Percentiles rank a stretch among this genome's conserved stretches.
Evolutionary conservation across 2,329 filamentous ascomycete genomes (phyloP).

Genomic region (Zymoseptoria brevis): DNA sequence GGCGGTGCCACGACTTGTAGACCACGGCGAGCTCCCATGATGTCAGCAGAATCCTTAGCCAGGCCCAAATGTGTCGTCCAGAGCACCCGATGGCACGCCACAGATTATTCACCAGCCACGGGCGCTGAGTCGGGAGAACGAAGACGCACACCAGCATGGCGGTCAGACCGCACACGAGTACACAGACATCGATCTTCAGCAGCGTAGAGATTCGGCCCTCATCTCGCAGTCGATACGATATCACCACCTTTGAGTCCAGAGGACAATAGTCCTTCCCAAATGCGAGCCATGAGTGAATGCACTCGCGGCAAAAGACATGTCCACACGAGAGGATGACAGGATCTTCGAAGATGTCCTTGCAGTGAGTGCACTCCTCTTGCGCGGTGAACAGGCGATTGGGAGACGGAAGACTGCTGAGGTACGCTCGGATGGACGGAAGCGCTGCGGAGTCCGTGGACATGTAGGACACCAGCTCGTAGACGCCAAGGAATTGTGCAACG

Average conservation of each 20-base stretch:
- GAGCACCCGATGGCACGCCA: no score
- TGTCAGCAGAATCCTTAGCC: no score
- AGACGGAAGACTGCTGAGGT: neutral
- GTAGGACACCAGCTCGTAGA: neutral
- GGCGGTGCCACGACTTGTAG: no score
- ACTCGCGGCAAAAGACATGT: neutral
- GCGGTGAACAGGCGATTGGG: neutral
- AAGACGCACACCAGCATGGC: no score
- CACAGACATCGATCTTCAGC: neutral
- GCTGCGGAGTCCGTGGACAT: neutral
- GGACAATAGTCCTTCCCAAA: neutral
- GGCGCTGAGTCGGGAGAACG: no score
- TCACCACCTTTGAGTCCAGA: neutral
- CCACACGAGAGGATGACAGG: neutral
- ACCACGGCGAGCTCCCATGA: no score
- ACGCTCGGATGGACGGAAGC: neutral
- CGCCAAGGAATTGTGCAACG: neutral
- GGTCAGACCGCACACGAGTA: neutral
- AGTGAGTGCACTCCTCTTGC: neutral
- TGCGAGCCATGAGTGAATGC: neutral
- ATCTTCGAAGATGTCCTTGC: neutral
- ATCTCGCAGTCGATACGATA: neutral
- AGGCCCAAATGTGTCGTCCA: no score
- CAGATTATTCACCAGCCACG: no score
- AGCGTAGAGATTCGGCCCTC: neutral